A percentile compares a stretch with the other conserved stretches of the same genome.
phyloP scores from a whole-genome alignment of 2,329 filamentous ascomycete species.

The Aureobasidium leucospermi region DNA sequence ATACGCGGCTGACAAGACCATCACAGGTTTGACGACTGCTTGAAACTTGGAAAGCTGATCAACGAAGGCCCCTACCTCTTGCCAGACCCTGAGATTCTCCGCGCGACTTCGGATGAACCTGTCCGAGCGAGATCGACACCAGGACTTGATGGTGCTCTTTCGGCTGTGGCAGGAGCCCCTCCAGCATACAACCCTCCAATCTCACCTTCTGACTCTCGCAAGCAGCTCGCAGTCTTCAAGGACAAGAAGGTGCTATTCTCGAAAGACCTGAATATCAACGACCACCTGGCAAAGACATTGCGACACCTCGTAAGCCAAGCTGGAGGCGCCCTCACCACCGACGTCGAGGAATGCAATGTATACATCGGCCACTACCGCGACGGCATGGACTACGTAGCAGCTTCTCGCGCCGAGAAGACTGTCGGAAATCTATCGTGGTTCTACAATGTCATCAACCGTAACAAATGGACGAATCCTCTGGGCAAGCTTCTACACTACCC shows the following conservation, averaged over 20 bases:
- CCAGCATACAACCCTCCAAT: slow-evolving; percentile 30
- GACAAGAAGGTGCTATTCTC: slow-evolving; percentile 72
- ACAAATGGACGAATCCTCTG: slow-evolving; percentile 80
- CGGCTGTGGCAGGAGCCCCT: slow-evolving; percentile 38
- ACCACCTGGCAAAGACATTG: slow-evolving; percentile 60
- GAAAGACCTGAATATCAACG: slow-evolving; percentile 62
- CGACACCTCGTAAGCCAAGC: slow-evolving; percentile 62
- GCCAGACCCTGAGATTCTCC: slow-evolving; percentile 76
- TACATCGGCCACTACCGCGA: slow-evolving; percentile 84
- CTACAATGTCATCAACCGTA: slow-evolving; percentile 82
- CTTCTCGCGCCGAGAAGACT: slow-evolving; percentile 69
- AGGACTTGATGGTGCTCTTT: slow-evolving; percentile 61
- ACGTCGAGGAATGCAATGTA: slow-evolving; percentile 66
- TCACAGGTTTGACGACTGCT: slow-evolving; percentile 73
- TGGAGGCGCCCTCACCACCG: slow-evolving; percentile 60
- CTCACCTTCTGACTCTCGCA: slow-evolving; percentile 36
- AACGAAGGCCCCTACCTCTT: slow-evolving; percentile 79
- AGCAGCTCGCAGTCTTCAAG: slow-evolving; percentile 65
- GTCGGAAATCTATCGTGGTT: slow-evolving; percentile 93
- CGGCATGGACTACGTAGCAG: slow-evolving; percentile 67
- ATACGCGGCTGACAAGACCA: not conserved
- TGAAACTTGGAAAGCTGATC: slow-evolving; percentile 86
- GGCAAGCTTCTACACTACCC: slow-evolving; percentile 85
- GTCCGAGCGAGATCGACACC: slow-evolving; percentile 21
- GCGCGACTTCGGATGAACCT: slow-evolving; percentile 21